These are phyloP conservation scores for Hansenula lynferdii DNA, from an alignment of 1,139 yeast species.

Conservation along the genomic window DNA sequence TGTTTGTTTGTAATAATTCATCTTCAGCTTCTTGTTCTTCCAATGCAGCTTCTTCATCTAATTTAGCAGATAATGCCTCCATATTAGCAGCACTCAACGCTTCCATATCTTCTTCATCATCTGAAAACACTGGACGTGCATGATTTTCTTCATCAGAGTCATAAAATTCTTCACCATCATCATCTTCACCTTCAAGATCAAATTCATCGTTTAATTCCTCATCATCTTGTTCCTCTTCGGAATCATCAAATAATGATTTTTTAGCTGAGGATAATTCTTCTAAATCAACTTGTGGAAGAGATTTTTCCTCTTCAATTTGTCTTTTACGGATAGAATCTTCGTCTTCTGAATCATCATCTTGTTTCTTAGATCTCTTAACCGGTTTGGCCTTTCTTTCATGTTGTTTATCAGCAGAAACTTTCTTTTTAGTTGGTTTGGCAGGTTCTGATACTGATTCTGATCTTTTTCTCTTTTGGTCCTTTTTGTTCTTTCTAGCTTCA, in stretches of 20 bases:
- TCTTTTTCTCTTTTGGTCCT: constrained; percentile 28
- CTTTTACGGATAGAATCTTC: constrained; percentile 25
- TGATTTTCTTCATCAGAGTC: constrained; percentile 51
- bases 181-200: constrained; percentile 49
- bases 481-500: constrained; percentile 51
- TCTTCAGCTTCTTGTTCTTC: constrained; percentile 79
- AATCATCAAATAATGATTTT: constrained; percentile 74
- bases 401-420: constrained; percentile 25
- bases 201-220: constrained; percentile 53
- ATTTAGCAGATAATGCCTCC: constrained; percentile 68
- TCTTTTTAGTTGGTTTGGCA: constrained; percentile 19
- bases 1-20: constrained; percentile 58
- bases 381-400: constrained; percentile 24
- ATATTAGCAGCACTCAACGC: constrained; percentile 80
- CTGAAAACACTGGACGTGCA: constrained; percentile 80
- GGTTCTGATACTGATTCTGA: constrained; percentile 26
- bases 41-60: constrained; percentile 66
- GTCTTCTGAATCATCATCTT: constrained; percentile 24
- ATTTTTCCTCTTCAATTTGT: constrained; percentile 38
- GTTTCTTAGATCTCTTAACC: constrained; percentile 20
- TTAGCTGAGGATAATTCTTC: constrained; percentile 63
- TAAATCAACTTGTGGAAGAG: constrained; percentile 57
- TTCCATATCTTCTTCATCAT: constrained; percentile 74
- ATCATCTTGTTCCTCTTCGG: constrained; percentile 48
- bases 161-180: constrained; percentile 37